Conservation (phyloP, 176 grass and related monocot genomes). For the Triticum turgidum region DNA sequence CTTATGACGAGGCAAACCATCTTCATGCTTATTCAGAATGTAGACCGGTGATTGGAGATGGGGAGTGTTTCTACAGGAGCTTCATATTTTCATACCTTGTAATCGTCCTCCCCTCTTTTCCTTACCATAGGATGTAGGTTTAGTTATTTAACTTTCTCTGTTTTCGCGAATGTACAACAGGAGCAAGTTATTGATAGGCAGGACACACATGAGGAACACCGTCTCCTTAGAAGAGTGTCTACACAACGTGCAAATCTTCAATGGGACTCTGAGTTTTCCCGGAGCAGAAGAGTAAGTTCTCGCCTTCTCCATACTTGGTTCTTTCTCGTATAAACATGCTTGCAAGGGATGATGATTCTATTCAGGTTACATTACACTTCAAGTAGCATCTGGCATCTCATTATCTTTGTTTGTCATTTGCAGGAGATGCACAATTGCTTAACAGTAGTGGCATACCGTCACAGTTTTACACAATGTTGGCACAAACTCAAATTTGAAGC, state of each 20-base stretch:
- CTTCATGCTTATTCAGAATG: neutral
- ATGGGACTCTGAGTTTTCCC: constrained; percentile 19
- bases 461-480: constrained; percentile 22
- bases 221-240: constrained; percentile 36
- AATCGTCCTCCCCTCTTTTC: constrained; percentile 7
- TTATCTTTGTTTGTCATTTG: constrained; percentile 29
- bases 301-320: neutral
- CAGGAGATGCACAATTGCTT: constrained; percentile 26
- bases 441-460: constrained; percentile 6
- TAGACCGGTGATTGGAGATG: constrained; percentile 30
- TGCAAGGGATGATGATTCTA: constrained; percentile 14
- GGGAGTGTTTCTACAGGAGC: constrained; percentile 53
- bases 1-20: neutral
- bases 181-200: constrained; percentile 49
- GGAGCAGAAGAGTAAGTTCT: constrained; percentile 25
- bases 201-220: constrained; percentile 34
- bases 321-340: constrained; percentile 11
- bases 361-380: neutral
- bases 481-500: constrained; percentile 9
- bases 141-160: constrained; percentile 10
- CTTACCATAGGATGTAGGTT: constrained; percentile 17
- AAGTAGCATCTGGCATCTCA: constrained; percentile 17
- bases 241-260: neutral
- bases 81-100: constrained; percentile 56
- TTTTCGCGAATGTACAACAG: constrained; percentile 24